Percentiles rank a stretch among this genome's conserved stretches.
These are phyloP conservation scores for Penicillium sp. DNA, from an alignment of 2,329 filamentous ascomycete species.

Conservation along the genomic window DNA sequence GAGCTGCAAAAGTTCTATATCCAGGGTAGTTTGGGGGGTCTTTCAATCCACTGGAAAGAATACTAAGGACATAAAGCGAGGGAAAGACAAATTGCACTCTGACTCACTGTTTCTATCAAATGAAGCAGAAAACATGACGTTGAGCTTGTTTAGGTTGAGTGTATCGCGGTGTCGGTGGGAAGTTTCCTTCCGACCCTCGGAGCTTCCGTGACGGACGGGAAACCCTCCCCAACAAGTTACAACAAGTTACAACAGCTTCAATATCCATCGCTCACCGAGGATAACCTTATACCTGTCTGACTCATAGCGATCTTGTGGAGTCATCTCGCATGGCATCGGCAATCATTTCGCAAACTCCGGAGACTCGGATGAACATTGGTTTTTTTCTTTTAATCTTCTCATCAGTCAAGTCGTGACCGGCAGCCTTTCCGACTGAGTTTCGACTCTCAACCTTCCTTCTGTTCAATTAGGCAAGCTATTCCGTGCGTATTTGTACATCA, in stretches of 20 bases:
- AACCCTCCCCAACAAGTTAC: conserved; percentile 17
- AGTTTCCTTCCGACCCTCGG: conserved; percentile 20
- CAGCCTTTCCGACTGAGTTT: background rate
- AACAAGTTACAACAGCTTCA: conserved; percentile 11
- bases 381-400: background rate
- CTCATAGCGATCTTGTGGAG: background rate
- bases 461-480: background rate
- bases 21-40: background rate
- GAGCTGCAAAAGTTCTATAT: background rate
- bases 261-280: conserved; percentile 19
- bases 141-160: conserved; percentile 19
- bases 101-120: background rate
- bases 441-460: background rate
- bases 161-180: conserved; percentile 2
- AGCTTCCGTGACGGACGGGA: conserved; percentile 1
- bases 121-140: conserved; percentile 3
- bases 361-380: background rate
- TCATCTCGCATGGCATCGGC: background rate
- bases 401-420: background rate
- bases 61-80: background rate
- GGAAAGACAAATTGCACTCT: background rate
- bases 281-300: conserved; percentile 19
- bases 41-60: background rate
- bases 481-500: background rate
- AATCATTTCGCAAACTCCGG: background rate